Evolutionary conservation across 139 green algal species (phyloP).

Genomic region (Tetradesmus obliquus): DNA sequence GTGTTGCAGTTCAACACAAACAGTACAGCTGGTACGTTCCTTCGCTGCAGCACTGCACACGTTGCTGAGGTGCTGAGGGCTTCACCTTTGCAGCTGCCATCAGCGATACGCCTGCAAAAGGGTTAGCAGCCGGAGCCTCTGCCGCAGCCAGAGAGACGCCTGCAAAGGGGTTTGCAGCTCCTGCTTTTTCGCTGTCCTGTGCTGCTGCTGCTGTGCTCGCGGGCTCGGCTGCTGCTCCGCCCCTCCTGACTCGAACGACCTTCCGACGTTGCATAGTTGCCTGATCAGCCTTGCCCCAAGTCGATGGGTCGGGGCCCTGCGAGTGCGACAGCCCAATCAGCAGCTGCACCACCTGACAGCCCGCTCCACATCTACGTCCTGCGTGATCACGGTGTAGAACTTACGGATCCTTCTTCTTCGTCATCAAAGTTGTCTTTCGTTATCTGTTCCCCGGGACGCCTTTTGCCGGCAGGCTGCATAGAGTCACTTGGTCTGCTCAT

Average conservation of each 20-base stretch:
- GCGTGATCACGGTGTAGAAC: background rate
- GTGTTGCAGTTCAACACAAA: background rate
- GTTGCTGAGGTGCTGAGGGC: background rate
- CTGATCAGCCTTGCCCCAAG: constrained; percentile 69
- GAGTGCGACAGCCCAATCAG: background rate
- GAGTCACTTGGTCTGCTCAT: constrained; percentile 64
- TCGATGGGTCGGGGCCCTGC: constrained; percentile 51
- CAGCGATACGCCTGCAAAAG: constrained; percentile 31
- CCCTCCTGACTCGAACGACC: constrained; percentile 57
- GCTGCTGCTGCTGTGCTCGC: background rate
- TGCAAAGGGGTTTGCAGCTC: constrained; percentile 68
- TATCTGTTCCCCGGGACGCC: constrained; percentile 70
- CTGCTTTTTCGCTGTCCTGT: background rate
- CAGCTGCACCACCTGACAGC: background rate
- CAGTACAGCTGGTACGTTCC: background rate
- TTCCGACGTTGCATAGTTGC: constrained; percentile 67
- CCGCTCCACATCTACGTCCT: background rate
- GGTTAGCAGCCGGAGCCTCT: background rate
- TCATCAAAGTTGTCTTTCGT: constrained; percentile 71
- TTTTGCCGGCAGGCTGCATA: constrained; percentile 68
- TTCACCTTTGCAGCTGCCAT: constrained; percentile 23
- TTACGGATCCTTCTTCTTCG: constrained; percentile 52
- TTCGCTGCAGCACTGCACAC: background rate
- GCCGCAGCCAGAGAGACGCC: constrained; percentile 55
- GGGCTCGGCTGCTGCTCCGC: constrained; percentile 4